Conservation (phyloP, 768 basidiomycete genomes). For the Phylloporus rhodoxanthus region DNA sequence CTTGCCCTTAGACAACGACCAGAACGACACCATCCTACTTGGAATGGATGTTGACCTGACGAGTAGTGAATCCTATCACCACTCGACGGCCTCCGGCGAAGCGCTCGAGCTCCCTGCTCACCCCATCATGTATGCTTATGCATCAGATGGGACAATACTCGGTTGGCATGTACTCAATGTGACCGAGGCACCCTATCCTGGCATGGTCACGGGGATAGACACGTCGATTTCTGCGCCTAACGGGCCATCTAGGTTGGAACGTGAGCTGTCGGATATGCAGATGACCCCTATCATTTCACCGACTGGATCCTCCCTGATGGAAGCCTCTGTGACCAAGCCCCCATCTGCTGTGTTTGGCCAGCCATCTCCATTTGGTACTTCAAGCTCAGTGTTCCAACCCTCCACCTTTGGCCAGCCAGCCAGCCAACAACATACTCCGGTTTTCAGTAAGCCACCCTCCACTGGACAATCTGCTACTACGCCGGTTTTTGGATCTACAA, state of each 20-base stretch:
- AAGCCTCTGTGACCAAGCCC: conserved; percentile 25
- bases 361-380: conserved; percentile 21
- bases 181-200: conserved; percentile 47
- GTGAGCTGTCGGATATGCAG: conserved; percentile 29
- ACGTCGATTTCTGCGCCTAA: conserved; percentile 6
- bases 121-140: conserved; percentile 69
- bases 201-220: conserved; percentile 37
- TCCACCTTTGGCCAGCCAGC: conserved; percentile 14
- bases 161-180: conserved; percentile 67
- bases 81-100: conserved; percentile 39
- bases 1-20: conserved; percentile 62
- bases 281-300: conserved; percentile 23
- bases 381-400: conserved; percentile 28
- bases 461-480: conserved; percentile 6
- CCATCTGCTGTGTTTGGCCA: conserved; percentile 33
- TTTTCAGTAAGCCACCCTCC: conserved; percentile 21
- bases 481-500: conserved; percentile 12
- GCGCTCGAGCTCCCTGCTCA: conserved; percentile 39
- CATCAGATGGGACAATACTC: conserved; percentile 72
- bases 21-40: conserved; percentile 65
- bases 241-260: conserved; percentile 16
- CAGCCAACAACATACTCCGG: conserved; percentile 7
- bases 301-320: conserved; percentile 11
- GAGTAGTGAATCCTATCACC: conserved; percentile 34
- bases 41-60: conserved; percentile 66